Percentiles rank a stretch among this genome's conserved stretches.
Conservation (phyloP, 306 rosid species). For the Cucumis melo region DNA sequence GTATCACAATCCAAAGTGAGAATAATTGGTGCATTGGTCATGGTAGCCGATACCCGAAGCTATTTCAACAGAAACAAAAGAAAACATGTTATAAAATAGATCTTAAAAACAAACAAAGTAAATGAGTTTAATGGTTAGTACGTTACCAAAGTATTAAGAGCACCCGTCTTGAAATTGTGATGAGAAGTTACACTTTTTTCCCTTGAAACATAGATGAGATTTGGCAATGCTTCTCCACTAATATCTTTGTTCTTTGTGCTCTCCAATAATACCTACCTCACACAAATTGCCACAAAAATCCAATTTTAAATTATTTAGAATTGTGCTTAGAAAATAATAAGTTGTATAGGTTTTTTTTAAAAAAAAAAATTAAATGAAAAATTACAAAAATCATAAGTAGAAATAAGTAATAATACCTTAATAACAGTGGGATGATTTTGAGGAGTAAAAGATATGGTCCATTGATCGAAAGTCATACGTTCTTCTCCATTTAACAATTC, state of each 20-base stretch:
- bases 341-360: too few relatives aligned
- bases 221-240: slow-evolving; percentile 17
- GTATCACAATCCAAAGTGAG: slow-evolving; percentile 25
- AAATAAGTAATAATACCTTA: slow-evolving; percentile 5
- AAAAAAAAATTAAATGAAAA: too few relatives aligned
- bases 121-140: neutral
- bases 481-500: slow-evolving; percentile 9
- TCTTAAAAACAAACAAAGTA: too few relatives aligned
- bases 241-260: slow-evolving; percentile 15
- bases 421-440: slow-evolving; percentile 26
- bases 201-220: slow-evolving; percentile 32
- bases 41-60: slow-evolving; percentile 30
- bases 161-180: slow-evolving; percentile 42
- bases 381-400: too few relatives aligned
- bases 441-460: slow-evolving; percentile 11
- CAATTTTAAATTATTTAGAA: too few relatives aligned
- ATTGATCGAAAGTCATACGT: slow-evolving; percentile 4
- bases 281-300: neutral
- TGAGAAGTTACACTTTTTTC: slow-evolving; percentile 16
- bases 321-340: too few relatives aligned
- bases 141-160: slow-evolving; percentile 34
- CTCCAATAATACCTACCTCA: slow-evolving; percentile 22
- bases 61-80: neutral
- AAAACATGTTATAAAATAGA: too few relatives aligned
- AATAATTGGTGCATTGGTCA: slow-evolving; percentile 31